Evolutionary conservation across 768 basidiomycete species (phyloP), one percentile per base, ranked within the genome.

Genomic region (Pleurotus pulmonarius): DNA sequence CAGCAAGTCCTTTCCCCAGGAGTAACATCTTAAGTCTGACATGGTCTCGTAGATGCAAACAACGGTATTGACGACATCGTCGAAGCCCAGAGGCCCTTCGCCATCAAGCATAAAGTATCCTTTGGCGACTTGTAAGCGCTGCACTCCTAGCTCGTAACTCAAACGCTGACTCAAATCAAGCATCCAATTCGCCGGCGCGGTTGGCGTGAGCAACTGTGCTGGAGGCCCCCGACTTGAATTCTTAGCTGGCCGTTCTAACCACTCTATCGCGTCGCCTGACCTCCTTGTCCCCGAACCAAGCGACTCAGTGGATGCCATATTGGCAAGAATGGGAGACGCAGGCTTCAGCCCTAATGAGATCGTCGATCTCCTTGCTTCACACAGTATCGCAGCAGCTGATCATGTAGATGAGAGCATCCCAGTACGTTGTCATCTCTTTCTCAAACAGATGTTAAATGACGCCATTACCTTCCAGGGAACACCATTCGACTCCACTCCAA

Each of bases 121-220:
- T 65, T 67, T 34, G 74, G 71, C 20, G 75, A 76, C 61, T 70
- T 76, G 73, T 74, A 49, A 38, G 66, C 44, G 9, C 5, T 25
- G 5, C 15, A 46, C 22, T 6, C 5, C 3, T 12, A 5, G 22
- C 24, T 29, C 16, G 47, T 16, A 34, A 18, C 8, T 7, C 18
- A 1, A 15, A 45, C 26, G 6, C 29, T 40, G 20, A 37, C 5
- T 26, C 13, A 12, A 16, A 5, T 13, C 1, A 40, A 65, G 67
- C 47, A 72, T 73, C 43, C 72, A 72, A 48, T 69, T 73, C 48
- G 67, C 70, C 16, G 69, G 66, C 45, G 69, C 67, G 8, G 69
- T 70, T 25, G 67, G 63, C 26, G 56, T 67, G 11, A 54, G 56
- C 41, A 69, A 69, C 61, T 71, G 70, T 51, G 52, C 39, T 54